Conservation (phyloP, 2,329 filamentous ascomycete species). For the Talaromyces funiculosus region DNA sequence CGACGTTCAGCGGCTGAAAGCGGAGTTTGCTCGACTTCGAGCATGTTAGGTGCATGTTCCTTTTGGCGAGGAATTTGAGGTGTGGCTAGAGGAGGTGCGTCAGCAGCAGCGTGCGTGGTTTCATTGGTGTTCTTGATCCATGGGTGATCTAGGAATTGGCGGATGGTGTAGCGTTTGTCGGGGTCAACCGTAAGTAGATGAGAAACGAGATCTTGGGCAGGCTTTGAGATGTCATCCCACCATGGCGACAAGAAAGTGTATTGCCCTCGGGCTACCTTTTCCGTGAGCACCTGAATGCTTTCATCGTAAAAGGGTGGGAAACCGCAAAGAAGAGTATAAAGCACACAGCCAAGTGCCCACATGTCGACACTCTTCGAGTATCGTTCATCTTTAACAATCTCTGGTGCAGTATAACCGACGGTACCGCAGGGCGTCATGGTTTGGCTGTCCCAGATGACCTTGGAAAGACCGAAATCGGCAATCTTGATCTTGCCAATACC, state of each 20-base stretch:
- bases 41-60: constrained; percentile 42
- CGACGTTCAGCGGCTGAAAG: constrained; percentile 55
- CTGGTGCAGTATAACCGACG: constrained; percentile 93
- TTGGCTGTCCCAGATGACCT: constrained; percentile 96
- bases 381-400: constrained; percentile 97
- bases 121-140: constrained; percentile 76
- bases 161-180: constrained; percentile 89
- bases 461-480: constrained; percentile 94
- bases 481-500: constrained; percentile 96
- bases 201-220: constrained; percentile 87
- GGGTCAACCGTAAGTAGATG: constrained; percentile 93
- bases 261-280: constrained; percentile 94
- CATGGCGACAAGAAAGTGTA: constrained; percentile 97
- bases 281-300: constrained; percentile 91
- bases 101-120: constrained; percentile 59
- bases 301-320: constrained; percentile 99
- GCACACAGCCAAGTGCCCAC: constrained; percentile 95
- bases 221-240: constrained; percentile 98
- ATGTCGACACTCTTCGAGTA: constrained; percentile 99
- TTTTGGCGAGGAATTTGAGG: constrained; percentile 57
- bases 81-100: constrained; percentile 67
- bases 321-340: constrained; percentile 93
- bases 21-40: constrained; percentile 40
- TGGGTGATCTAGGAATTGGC: constrained; percentile 86
- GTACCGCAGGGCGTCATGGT: constrained; percentile 99